Evolutionary conservation across 177 flowering plant species (phyloP).

Genomic region (Vitis hybrid): DNA sequence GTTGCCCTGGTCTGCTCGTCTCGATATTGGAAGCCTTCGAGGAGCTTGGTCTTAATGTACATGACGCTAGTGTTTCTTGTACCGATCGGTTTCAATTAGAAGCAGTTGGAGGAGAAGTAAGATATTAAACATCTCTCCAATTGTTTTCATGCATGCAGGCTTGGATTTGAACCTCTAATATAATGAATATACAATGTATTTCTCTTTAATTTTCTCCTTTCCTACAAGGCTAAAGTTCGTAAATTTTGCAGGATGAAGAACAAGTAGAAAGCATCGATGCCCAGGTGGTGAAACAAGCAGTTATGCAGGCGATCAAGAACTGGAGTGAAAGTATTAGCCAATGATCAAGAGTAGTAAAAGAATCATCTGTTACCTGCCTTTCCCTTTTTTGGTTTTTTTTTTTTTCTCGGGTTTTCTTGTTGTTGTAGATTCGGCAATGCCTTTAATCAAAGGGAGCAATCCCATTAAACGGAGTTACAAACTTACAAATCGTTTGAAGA

Average conservation of each 20-base stretch:
- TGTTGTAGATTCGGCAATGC: background rate
- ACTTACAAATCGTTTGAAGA: too few relatives aligned
- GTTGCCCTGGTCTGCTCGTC: conserved; percentile 55
- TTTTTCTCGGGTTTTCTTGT: too few relatives aligned
- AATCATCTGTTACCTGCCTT: background rate
- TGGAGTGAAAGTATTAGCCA: conserved; percentile 39
- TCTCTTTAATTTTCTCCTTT: too few relatives aligned
- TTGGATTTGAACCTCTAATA: background rate
- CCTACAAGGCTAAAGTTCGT: background rate
- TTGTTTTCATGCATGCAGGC: background rate
- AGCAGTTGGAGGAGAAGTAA: conserved; percentile 52
- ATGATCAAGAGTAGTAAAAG: conserved; percentile 23
- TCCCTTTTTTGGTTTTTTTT: background rate
- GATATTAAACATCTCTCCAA: background rate
- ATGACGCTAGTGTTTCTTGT: conserved; percentile 73
- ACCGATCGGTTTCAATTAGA: conserved; percentile 43
- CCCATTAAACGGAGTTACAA: too few relatives aligned
- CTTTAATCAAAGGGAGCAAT: background rate
- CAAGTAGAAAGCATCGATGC: conserved; percentile 56
- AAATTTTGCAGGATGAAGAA: conserved; percentile 49
- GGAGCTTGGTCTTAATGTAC: conserved; percentile 45
- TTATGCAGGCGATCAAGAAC: conserved; percentile 59
- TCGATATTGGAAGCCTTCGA: conserved; percentile 57
- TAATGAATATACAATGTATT: too few relatives aligned
- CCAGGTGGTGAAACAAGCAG: conserved; percentile 67